Conservation (phyloP, 768 basidiomycete genomes). For the button mushroom (Agaricus bisporus) region DNA sequence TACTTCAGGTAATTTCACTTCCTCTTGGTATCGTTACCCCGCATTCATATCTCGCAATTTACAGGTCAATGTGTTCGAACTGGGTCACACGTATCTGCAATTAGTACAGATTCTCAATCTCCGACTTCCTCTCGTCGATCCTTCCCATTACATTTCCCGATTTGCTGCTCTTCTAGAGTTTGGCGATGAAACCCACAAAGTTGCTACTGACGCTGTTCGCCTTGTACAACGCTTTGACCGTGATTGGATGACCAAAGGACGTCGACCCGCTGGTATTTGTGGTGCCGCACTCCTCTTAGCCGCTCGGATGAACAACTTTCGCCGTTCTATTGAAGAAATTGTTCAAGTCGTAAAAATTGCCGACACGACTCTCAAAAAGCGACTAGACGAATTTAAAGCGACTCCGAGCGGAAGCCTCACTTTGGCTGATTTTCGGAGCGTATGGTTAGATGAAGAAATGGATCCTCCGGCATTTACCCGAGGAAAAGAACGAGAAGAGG, state of each 20-base stretch:
- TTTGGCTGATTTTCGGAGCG: slow-evolving; percentile 81
- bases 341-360: slow-evolving; percentile 99
- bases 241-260: slow-evolving; percentile 96
- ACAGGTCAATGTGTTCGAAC: slow-evolving; percentile 95
- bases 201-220: slow-evolving; percentile 89
- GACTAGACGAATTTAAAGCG: slow-evolving; percentile 90
- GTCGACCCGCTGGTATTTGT: slow-evolving; percentile 95
- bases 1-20: slow-evolving; percentile 60
- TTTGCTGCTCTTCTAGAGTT: slow-evolving; percentile 95
- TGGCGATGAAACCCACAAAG: slow-evolving; percentile 87
- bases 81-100: slow-evolving; percentile 94
- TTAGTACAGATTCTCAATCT: slow-evolving; percentile 85
- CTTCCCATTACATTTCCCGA: slow-evolving; percentile 93
- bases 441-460: slow-evolving; percentile 89
- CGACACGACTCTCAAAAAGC: slow-evolving; percentile 89
- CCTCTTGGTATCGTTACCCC: background rate
- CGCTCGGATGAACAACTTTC: slow-evolving; percentile 97
- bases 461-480: slow-evolving; percentile 88
- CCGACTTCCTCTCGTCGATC: slow-evolving; percentile 85
- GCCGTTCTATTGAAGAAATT: slow-evolving; percentile 89
- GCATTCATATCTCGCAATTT: background rate
- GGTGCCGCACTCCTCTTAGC: slow-evolving; percentile 93
- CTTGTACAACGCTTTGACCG: slow-evolving; percentile 90
- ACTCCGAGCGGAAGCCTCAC: slow-evolving; percentile 84
- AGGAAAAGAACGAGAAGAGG: slow-evolving; percentile 66